Base-by-base conservation (phyloP, 805 yeast species). In the Phaffomyces antillensis region DNA sequence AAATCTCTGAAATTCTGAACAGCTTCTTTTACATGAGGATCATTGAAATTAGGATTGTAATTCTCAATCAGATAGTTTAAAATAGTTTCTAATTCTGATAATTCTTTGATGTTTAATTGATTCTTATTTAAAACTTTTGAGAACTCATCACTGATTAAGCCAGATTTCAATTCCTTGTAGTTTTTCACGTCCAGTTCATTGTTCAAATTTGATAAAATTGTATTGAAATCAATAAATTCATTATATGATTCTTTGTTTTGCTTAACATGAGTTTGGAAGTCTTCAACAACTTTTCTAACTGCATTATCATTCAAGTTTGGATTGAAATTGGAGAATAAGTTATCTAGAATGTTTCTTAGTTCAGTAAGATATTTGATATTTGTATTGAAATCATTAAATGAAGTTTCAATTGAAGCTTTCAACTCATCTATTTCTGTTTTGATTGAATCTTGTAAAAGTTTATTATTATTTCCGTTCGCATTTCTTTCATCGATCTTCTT, bases 271-370 rank as follows among this genome's bases (percentile, higher is more conserved):
- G 9, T 23, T 30, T 49, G 37, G 39, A 37, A 83, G 12, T 67
- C 66, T 17, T 74, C 67, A 16, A 88, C 81, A 2, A 90, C 81
- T 18, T 70, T 74, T 60, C 87, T 87, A 17, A 90, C 96, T 0
- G 90, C 95, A 8, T 79, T 77, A 63, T 90, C 96, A 59, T 90
- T 88, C 65, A 88, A 78, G 55, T 88, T 84, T 40, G 85, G 86
- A 54, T 88, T 86, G 63, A 85, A 89, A n/a, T 75, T 74, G 3
- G 68, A 57, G 9, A 70, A 61, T 64, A 90, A 67, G 6, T 64
- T 63, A 3, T 63, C 61, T 41, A 87, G 58, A 16, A 84, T 70
- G 3, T 49, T 31, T 45, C 72, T 51, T 20, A 56, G 20, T 16
- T 37, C 20, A 6, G 47, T 34, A 36, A 67, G 37, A 36, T 57